These are phyloP conservation scores for Candida taoyuanica DNA, from an alignment of 805 yeast species.

Conservation along the genomic window DNA sequence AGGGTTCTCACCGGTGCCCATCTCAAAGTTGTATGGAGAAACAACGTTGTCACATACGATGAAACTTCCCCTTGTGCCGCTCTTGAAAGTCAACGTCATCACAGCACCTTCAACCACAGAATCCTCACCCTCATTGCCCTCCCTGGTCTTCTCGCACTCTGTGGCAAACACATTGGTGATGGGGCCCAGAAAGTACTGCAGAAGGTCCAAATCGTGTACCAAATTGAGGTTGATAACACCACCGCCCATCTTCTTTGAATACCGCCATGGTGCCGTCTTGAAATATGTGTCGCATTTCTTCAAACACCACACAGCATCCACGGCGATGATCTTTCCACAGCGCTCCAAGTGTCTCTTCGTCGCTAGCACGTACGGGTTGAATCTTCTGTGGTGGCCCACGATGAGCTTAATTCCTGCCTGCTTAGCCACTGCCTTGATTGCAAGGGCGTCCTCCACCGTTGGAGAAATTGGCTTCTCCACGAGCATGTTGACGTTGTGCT, in stretches of 20 bases:
- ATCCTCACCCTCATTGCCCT: constrained; percentile 9
- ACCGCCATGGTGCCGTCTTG: constrained; percentile 17
- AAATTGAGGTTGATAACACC: constrained; percentile 19
- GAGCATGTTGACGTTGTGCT: constrained; percentile 12
- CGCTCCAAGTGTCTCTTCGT: constrained; percentile 16
- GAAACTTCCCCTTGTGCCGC: constrained; percentile 17
- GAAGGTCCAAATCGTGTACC: constrained; percentile 19
- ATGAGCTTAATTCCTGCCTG: constrained; percentile 11
- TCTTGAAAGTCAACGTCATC: constrained; percentile 13
- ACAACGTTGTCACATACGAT: constrained; percentile 21
- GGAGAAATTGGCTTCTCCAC: constrained; percentile 21
- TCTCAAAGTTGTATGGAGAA: constrained; percentile 20
- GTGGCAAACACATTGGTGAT: constrained; percentile 15
- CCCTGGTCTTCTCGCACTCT: constrained; percentile 13
- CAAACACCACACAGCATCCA: constrained; percentile 19
- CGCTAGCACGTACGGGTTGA: constrained; percentile 20
- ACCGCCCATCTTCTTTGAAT: constrained; percentile 16
- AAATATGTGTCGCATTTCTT: constrained; percentile 20
- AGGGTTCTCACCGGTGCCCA: constrained; percentile 24
- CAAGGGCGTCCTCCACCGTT: constrained; percentile 14
- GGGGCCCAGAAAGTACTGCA: constrained; percentile 20
- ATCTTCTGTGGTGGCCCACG: constrained; percentile 22
- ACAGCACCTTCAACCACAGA: constrained; percentile 23
- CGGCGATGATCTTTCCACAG: constrained; percentile 18
- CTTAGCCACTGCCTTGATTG: constrained; percentile 10